A percentile compares a stretch with the other conserved stretches of the same genome.
phyloP scores from a whole-genome alignment of 2,329 filamentous ascomycete species.

The Rasamsonia emersonii region DNA sequence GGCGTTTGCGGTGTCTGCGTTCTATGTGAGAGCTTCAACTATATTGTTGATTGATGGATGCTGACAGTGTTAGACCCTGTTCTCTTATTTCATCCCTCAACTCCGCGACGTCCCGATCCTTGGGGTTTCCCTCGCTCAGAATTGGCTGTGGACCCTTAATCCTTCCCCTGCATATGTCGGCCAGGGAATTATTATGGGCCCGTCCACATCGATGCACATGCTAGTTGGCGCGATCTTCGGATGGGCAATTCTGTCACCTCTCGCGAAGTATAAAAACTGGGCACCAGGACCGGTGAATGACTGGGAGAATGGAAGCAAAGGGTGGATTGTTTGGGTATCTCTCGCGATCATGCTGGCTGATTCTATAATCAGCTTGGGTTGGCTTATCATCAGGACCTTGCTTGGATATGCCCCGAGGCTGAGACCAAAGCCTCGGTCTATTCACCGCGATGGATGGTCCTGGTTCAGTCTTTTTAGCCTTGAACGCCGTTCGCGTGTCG shows the following conservation, averaged over 20 bases:
- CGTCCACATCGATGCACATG: slow-evolving; percentile 93
- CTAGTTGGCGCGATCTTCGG: slow-evolving; percentile 78
- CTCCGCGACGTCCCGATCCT: slow-evolving; percentile 82
- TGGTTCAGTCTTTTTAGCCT: slow-evolving; percentile 15
- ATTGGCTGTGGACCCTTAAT: slow-evolving; percentile 94
- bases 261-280: slow-evolving; percentile 81
- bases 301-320: slow-evolving; percentile 90
- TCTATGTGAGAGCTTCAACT: slow-evolving; percentile 35
- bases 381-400: slow-evolving; percentile 61
- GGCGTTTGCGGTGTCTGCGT: slow-evolving; percentile 52
- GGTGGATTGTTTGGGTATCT: slow-evolving; percentile 97
- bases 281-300: slow-evolving; percentile 77
- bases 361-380: slow-evolving; percentile 76
- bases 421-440: slow-evolving; percentile 21
- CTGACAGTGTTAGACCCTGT: slow-evolving; percentile 55
- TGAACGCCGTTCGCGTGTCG: slow-evolving; percentile 19
- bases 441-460: slow-evolving; percentile 17
- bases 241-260: slow-evolving; percentile 82
- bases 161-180: slow-evolving; percentile 95
- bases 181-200: slow-evolving; percentile 97
- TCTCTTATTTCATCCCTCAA: slow-evolving; percentile 82
- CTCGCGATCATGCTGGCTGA: slow-evolving; percentile 95
- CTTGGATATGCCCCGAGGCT: slow-evolving; percentile 39
- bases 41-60: slow-evolving; percentile 4
- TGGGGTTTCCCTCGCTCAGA: slow-evolving; percentile 60